Evolutionary conservation across 139 green algal genomes (phyloP).

Genomic region (Spirogloea muscicola): DNA sequence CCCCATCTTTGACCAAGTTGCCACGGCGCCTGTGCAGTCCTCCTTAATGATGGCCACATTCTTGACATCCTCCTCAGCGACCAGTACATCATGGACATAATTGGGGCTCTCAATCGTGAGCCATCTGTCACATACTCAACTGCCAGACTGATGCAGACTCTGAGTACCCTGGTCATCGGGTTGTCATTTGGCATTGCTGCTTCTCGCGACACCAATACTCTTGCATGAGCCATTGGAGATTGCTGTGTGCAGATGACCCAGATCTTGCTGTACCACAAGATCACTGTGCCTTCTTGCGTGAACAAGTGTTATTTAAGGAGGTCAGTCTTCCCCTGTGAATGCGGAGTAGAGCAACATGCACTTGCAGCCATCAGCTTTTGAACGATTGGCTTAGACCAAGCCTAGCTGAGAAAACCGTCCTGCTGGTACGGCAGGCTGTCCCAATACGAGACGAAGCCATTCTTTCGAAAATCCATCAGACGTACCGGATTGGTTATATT

Average conservation of each 20-base stretch:
- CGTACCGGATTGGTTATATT: slow-evolving; percentile 69
- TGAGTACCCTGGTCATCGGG: too few relatives aligned
- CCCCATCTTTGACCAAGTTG: slow-evolving; percentile 1
- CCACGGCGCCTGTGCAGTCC: slow-evolving; percentile 58
- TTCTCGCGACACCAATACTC: too few relatives aligned
- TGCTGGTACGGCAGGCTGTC: slow-evolving; percentile 45
- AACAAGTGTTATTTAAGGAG: slow-evolving; percentile 76
- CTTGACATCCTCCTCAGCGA: slow-evolving; percentile 86
- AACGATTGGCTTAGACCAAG: too few relatives aligned
- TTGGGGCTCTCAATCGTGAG: slow-evolving; percentile 90
- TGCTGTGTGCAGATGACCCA: slow-evolving; percentile 40
- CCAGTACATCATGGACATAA: slow-evolving; percentile 79
- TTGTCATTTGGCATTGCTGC: too few relatives aligned
- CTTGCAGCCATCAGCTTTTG: too few relatives aligned
- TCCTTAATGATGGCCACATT: slow-evolving; percentile 87
- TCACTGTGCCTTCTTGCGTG: slow-evolving; percentile 74
- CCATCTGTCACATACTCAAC: too few relatives aligned
- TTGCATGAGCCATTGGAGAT: too few relatives aligned
- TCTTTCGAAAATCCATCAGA: slow-evolving; percentile 91
- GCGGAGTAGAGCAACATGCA: too few relatives aligned
- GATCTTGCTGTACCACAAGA: slow-evolving; percentile 53
- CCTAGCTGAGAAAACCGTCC: too few relatives aligned
- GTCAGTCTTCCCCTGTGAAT: slow-evolving; percentile 52
- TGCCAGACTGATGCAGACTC: too few relatives aligned
- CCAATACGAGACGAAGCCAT: slow-evolving; percentile 57